Evolutionary conservation across 768 basidiomycete genomes (phyloP), one percentile per base, ranked within the genome.

Genomic region (Nidularia sp.): DNA sequence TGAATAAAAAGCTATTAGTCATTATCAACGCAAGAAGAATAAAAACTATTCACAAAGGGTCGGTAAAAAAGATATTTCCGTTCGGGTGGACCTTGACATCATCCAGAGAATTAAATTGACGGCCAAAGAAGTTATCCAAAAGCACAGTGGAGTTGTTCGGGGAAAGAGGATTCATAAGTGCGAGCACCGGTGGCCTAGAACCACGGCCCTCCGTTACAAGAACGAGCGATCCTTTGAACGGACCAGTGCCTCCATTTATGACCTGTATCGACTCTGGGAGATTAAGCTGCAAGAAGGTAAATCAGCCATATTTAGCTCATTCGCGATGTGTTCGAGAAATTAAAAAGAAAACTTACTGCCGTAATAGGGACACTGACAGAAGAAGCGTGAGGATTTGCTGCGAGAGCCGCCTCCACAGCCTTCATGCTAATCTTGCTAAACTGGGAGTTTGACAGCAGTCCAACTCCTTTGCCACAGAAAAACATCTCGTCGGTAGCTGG

Each of bases 51-150:
- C 13, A n/a, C 76, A 72, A 68, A 8, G 72, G 70, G 56, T 90
- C 86, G 0, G 86, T 88, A 66, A 89, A 86, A 67, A 83, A 87
- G 1, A 88, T 57, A 48, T 79, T 76, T 43, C 80, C 79, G 54
- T 76, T 84, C 3, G 84, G 84, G 45, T 87, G 80, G 6, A 87
- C 68, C 57, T 85, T 87, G 53, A 85, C 72, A 53, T 90, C 88
- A 63, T 88, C 86, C 36, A 89, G 63, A 1, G 86, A 86, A 65
- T 85, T 88, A 68, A 88, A 89, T 55, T 87, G 85, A 2, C 84
- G 71, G 3, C 86, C 86, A 56, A 77, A 84, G 65, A 75, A 86
- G 68, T 88, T 88, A 65, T 88, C 84, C 53, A 89, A 64, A n/a
- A 89, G 62, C 34, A 84, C 73, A 0, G 83, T 86, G 3, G 77